phyloP scores from a whole-genome alignment of 225 moss, liverwort and hornwort species.

The Pseudisothecium myosuroides region DNA sequence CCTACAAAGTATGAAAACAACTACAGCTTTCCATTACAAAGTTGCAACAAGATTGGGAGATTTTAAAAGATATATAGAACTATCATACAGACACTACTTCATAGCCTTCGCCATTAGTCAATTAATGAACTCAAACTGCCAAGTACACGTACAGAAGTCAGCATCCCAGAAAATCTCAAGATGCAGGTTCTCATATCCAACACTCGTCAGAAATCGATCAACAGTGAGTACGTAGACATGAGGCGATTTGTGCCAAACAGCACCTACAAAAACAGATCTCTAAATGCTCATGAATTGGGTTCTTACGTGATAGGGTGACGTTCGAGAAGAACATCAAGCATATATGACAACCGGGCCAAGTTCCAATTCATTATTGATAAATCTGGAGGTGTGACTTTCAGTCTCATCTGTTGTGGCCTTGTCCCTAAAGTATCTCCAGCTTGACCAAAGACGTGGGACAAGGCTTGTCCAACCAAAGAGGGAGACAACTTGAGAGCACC shows the following conservation, averaged over 20 bases:
- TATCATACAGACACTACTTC: background rate
- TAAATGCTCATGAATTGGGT: background rate
- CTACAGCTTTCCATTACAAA: background rate
- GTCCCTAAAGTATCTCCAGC: slow-evolving; percentile 23
- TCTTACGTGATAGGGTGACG: slow-evolving; percentile 63
- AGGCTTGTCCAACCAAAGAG: slow-evolving; percentile 16
- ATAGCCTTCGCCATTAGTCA: background rate
- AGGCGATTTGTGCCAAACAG: background rate
- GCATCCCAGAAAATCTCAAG: background rate
- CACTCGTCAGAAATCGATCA: background rate
- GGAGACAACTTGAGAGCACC: slow-evolving; percentile 27
- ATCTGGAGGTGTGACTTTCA: slow-evolving; percentile 50
- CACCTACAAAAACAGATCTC: background rate
- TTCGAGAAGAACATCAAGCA: slow-evolving; percentile 58
- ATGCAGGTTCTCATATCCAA: background rate
- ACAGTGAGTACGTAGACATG: background rate
- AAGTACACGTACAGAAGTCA: background rate
- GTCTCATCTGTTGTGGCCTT: slow-evolving; percentile 47
- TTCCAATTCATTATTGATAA: slow-evolving; percentile 40
- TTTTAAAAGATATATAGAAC: background rate
- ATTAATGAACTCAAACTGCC: background rate
- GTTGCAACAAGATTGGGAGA: background rate
- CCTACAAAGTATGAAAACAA: background rate
- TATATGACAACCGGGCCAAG: slow-evolving; percentile 47
- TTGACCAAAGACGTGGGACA: slow-evolving; percentile 2